These are phyloP conservation scores for Apiotrichum sp. DNA, from an alignment of 1,284 basidiomycete genomes.

Conservation along the genomic window DNA sequence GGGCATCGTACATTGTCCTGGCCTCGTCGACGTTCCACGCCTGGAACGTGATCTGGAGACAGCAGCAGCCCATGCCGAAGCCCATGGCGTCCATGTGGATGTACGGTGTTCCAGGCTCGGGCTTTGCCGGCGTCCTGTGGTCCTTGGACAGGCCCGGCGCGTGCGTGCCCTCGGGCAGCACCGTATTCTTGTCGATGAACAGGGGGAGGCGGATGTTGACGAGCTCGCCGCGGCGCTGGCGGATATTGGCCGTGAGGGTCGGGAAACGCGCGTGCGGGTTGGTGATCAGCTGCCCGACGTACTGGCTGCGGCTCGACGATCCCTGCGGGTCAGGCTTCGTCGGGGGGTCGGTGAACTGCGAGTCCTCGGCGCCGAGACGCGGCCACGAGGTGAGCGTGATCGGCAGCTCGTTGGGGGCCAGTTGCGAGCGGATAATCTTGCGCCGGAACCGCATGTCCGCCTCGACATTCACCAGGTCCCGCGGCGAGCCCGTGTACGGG, in stretches of 20 bases:
- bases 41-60: conserved; percentile 96
- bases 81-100: conserved; percentile 99
- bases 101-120: conserved; percentile 53
- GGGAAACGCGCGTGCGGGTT: conserved; percentile 97
- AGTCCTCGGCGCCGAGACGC: conserved; percentile 75
- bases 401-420: conserved; percentile 80
- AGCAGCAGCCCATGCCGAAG: conserved; percentile 99
- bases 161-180: conserved; percentile 25
- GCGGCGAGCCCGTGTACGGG: conserved; percentile 82
- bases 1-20: conserved; percentile 84
- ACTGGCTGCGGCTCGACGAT: conserved; percentile 70
- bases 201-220: conserved; percentile 94
- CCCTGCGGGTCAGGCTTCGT: conserved; percentile 70
- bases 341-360: conserved; percentile 82
- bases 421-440: conserved; percentile 71
- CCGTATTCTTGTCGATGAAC: conserved; percentile 78
- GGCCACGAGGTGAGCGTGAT: conserved; percentile 95
- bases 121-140: conserved; percentile 35
- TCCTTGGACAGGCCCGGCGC: conserved; percentile 19
- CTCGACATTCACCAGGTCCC: conserved; percentile 84
- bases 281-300: conserved; percentile 91
- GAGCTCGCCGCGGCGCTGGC: conserved; percentile 81
- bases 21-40: conserved; percentile 90
- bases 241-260: conserved; percentile 83
- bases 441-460: conserved; percentile 90